Percentiles rank a stretch among this genome's conserved stretches.
These are phyloP conservation scores for Fusarium pseudoanthophilum DNA, from an alignment of 2,329 filamentous ascomycete species.

Conservation along the genomic window DNA sequence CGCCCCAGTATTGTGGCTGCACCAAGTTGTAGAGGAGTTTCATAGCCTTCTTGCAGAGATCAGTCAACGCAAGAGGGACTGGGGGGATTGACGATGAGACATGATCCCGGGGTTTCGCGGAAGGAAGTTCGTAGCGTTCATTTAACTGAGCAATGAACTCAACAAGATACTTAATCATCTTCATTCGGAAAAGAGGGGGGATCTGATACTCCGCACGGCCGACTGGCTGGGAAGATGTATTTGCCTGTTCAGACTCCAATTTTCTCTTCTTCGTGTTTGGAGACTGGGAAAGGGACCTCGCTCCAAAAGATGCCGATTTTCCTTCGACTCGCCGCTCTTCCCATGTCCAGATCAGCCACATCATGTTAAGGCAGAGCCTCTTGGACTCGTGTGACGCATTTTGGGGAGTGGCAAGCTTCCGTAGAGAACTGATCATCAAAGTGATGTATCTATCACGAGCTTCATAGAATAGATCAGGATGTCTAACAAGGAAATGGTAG, in stretches of 20 bases:
- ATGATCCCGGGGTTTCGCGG: constrained; percentile 71
- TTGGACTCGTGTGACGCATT: constrained; percentile 92
- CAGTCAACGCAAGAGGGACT: constrained; percentile 68
- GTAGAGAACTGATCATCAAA: constrained; percentile 86
- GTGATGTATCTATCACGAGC: constrained; percentile 90
- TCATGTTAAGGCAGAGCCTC: constrained; percentile 89
- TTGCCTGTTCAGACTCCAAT: constrained; percentile 70
- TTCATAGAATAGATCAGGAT: constrained; percentile 94
- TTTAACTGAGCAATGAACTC: constrained; percentile 92
- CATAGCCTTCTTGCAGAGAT: constrained; percentile 88
- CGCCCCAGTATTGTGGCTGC: constrained; percentile 88
- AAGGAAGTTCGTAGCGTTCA: constrained; percentile 83
- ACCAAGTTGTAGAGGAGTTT: constrained; percentile 84
- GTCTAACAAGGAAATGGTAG: constrained; percentile 94
- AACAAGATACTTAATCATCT: constrained; percentile 94
- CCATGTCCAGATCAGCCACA: constrained; percentile 92
- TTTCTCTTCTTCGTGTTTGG: constrained; percentile 80
- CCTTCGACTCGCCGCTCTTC: constrained; percentile 83
- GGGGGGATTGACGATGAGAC: constrained; percentile 55
- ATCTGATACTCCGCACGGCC: constrained; percentile 76
- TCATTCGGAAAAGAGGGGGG: constrained; percentile 72
- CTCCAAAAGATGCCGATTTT: constrained; percentile 40
- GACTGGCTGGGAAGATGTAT: constrained; percentile 62
- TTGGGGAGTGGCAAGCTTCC: constrained; percentile 85
- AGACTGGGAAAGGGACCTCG: constrained; percentile 68